Evolutionary conservation across 139 green algal species (phyloP).

Genomic region (Raphidocelis subcapitata): DNA sequence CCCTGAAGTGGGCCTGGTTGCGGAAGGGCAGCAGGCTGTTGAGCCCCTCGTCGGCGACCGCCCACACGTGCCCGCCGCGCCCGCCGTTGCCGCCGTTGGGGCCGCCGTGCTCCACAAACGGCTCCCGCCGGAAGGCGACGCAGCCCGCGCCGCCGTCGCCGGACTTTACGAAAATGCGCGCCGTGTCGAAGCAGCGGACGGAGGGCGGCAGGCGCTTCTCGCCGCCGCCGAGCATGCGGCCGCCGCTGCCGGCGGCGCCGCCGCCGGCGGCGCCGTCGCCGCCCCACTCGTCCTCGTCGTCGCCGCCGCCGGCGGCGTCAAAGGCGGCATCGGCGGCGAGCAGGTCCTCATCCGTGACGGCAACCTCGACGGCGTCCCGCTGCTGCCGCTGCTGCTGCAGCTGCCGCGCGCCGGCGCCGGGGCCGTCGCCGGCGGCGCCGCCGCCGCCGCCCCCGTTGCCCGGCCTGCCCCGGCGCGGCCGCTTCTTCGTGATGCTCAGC

Average conservation of each 20-base stretch:
- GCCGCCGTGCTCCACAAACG: slow-evolving; percentile 91
- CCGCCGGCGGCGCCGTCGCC: background rate
- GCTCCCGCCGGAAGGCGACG: slow-evolving; percentile 95
- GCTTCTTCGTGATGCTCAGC: slow-evolving; percentile 16
- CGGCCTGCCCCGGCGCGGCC: background rate
- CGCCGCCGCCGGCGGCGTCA: background rate
- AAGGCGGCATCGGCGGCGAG: slow-evolving; percentile 3
- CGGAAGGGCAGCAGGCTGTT: slow-evolving; percentile 82
- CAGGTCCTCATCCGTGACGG: slow-evolving; percentile 5
- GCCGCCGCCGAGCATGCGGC: background rate
- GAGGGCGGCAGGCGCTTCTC: slow-evolving; percentile 67
- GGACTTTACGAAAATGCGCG: slow-evolving; percentile 84
- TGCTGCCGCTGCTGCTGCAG: slow-evolving; percentile 9
- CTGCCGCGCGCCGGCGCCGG: background rate
- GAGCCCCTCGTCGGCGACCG: slow-evolving; percentile 65
- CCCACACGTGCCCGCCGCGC: slow-evolving; percentile 81
- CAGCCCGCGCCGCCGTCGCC: slow-evolving; percentile 93
- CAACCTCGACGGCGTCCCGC: background rate
- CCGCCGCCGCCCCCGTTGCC: background rate
- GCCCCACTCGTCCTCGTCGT: slow-evolving; percentile 5
- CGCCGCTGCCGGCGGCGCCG: background rate
- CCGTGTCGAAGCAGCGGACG: slow-evolving; percentile 94
- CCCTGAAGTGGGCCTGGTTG: slow-evolving; percentile 64
- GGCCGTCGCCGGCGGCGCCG: background rate
- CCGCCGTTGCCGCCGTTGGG: slow-evolving; percentile 93